Evolutionary conservation across 164 flowering plant genomes (phyloP), one percentile per base, ranked within the genome.

Genomic region (Warburgia ugandensis): DNA sequence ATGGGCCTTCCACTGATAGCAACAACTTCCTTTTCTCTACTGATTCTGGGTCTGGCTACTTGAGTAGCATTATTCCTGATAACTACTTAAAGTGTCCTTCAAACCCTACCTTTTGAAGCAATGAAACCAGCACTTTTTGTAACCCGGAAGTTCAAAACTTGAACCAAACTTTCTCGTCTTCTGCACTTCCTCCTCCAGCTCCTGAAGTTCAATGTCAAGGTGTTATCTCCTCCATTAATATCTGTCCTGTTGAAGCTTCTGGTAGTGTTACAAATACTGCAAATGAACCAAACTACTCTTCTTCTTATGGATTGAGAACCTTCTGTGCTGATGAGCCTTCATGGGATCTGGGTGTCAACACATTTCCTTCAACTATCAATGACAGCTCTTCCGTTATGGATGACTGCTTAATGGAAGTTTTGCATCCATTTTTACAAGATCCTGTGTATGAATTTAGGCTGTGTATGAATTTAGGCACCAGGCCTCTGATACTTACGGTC

Each of bases 61-160:
- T 92, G 63, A 79, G 62, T 44, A 79, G 94, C 71, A 78, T 92
- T 41, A 83, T 92, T 10, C 91, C 94, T 43, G 76, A 77, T 10
- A 78, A 55, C 60, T 84, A 77, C 68, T 49, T 88, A 45, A 79
- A 68, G 21, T 86, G 84, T 22, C 67, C 84, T 59, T 33, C 61
- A 29, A 47, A 16, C 32, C 36, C 64, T 28, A 42, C 44, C 7
- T 37, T 48, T 17, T 21, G 37, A 17, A 60, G 29, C 59, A 50
- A 49, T 17, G 53, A 59, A 20, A 40, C 45, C 22, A 38, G 42
- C 44, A 35, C 23, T 13, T 30, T 29, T 16, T 20, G 40, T n/a
- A 16, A 33, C 45, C 55, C 56, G 4, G 31, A 16, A 25, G 57
- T 36, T 42, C 57, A 66, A 37, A 40, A 19, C 43, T 48, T 39